A percentile compares a stretch with the other conserved stretches of the same genome.
These are phyloP conservation scores for Fraxinus velutina DNA, from an alignment of 305 asterid genomes.

Conservation along the genomic window DNA sequence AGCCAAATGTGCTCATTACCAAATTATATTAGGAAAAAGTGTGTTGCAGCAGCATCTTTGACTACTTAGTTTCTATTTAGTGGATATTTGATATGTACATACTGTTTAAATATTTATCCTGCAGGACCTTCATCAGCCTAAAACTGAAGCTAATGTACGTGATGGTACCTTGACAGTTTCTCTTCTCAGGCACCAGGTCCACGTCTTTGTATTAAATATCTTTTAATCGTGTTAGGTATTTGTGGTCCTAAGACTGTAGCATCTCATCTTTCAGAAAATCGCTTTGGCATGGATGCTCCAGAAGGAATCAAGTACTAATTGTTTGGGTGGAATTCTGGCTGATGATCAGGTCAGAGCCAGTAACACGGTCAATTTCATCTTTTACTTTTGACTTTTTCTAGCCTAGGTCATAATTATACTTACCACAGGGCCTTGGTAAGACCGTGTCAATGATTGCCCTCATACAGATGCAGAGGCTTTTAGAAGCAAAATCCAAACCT, in stretches of 20 bases:
- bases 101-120: constrained; percentile 17
- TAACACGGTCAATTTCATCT: constrained; percentile 13
- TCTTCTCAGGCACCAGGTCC: constrained; percentile 95
- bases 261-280: constrained; percentile 59
- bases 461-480: constrained; percentile 58
- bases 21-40: background rate
- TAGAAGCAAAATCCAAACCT: constrained; percentile 51
- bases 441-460: constrained; percentile 91
- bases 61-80: background rate
- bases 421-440: constrained; percentile 89
- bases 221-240: constrained; percentile 24
- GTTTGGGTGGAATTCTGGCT: constrained; percentile 93
- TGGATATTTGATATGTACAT: background rate
- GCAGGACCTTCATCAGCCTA: constrained; percentile 78
- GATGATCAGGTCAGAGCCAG: constrained; percentile 80
- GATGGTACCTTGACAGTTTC: constrained; percentile 77
- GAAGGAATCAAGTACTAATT: constrained; percentile 73
- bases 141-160: constrained; percentile 51
- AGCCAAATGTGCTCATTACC: background rate
- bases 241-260: constrained; percentile 25
- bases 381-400: constrained; percentile 5
- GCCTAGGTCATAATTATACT: constrained; percentile 21
- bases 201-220: constrained; percentile 19
- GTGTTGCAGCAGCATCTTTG: background rate
- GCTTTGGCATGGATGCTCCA: constrained; percentile 92